Evolutionary conservation across 345 rosid genomes (phyloP).

Genomic region (Viola odorata): DNA sequence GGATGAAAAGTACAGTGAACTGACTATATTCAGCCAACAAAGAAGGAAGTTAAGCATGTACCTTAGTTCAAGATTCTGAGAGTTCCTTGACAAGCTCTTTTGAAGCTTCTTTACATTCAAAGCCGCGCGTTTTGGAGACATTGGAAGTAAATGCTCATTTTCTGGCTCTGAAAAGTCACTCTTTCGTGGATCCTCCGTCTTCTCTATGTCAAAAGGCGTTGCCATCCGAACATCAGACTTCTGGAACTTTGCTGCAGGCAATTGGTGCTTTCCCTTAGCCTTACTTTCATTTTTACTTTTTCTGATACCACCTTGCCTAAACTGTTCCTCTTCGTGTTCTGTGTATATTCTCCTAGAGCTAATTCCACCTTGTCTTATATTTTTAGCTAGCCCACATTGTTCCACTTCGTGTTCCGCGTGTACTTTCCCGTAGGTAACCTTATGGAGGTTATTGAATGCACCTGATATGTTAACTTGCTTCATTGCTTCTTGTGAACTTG

Average conservation of each 20-base stretch:
- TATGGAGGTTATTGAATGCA: conserved; percentile 46
- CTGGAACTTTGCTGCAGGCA: conserved; percentile 42
- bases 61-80: neutral
- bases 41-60: too few relatives aligned
- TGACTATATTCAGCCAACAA: too few relatives aligned
- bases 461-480: conserved; percentile 46
- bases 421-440: conserved; percentile 43
- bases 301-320: conserved; percentile 62
- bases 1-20: neutral
- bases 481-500: conserved; percentile 23
- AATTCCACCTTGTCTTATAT: conserved; percentile 71
- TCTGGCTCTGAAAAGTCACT: conserved; percentile 71
- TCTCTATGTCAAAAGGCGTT: conserved; percentile 43
- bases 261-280: conserved; percentile 56
- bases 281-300: conserved; percentile 60
- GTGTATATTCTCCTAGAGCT: conserved; percentile 45
- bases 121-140: conserved; percentile 32
- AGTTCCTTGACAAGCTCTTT: conserved; percentile 44
- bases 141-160: conserved; percentile 41
- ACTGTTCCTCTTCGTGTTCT: conserved; percentile 75
- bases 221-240: conserved; percentile 44
- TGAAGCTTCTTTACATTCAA: conserved; percentile 46
- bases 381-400: conserved; percentile 64
- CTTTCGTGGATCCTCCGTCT: conserved; percentile 51
- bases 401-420: conserved; percentile 70